Conservation (phyloP, 2,329 filamentous ascomycete genomes). For the Pseudogymnoascus sp. region DNA sequence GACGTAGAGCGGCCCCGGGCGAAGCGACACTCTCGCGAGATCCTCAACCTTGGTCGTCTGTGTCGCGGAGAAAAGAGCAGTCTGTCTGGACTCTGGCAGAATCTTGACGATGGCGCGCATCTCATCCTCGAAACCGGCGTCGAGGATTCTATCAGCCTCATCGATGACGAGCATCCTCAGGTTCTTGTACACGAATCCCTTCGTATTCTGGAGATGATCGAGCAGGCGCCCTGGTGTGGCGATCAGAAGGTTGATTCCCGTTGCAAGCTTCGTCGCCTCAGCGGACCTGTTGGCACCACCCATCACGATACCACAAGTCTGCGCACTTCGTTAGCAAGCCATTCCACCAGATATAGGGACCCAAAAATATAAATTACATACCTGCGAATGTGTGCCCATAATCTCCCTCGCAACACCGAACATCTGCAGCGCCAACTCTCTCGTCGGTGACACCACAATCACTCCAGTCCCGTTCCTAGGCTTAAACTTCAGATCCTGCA, state of each 20-base stretch:
- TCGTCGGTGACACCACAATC: conserved; percentile 84
- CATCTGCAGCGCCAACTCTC: conserved; percentile 90
- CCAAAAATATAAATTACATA: background rate
- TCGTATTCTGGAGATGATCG: conserved; percentile 89
- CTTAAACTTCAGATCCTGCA: conserved; percentile 85
- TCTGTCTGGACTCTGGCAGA: conserved; percentile 79
- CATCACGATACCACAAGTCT: conserved; percentile 90
- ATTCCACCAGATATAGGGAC: background rate
- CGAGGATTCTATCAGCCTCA: conserved; percentile 91
- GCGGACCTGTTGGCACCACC: conserved; percentile 85
- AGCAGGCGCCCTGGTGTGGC: conserved; percentile 87
- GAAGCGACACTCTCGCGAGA: conserved; percentile 83
- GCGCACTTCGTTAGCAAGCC: background rate
- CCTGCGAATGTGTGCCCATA: conserved; percentile 82
- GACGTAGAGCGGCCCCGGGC: conserved; percentile 87
- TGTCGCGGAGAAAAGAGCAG: conserved; percentile 97
- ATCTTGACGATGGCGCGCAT: conserved; percentile 97
- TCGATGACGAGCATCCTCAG: conserved; percentile 88
- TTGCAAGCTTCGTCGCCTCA: conserved; percentile 86
- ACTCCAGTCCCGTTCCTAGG: conserved; percentile 89
- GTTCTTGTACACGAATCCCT: conserved; percentile 85
- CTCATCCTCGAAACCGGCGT: conserved; percentile 97
- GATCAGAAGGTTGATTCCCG: conserved; percentile 90
- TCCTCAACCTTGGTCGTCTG: conserved; percentile 99
- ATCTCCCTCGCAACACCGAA: conserved; percentile 91